Base-by-base conservation (phyloP, 2,329 filamentous ascomycete genomes). In the Knoxdaviesia capensis region DNA sequence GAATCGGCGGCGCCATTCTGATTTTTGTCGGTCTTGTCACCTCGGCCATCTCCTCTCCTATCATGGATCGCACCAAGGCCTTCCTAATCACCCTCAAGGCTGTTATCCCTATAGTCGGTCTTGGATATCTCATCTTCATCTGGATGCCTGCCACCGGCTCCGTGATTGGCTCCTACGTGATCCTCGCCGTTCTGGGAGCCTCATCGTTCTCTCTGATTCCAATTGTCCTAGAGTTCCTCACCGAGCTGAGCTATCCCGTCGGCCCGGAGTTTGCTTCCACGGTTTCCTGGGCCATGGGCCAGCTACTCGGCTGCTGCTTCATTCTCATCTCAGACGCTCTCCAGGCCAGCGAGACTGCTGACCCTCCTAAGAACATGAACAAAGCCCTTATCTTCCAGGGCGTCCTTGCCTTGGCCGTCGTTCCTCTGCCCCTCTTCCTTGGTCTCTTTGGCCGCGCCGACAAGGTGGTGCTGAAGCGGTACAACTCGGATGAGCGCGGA, bases 1-100 rank as follows among this genome's bases (percentile, higher is more conserved):
- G 90, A 33, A 87, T 96, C 52, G 85, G 79, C 7, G 90, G 90
- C 48, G 90, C 82, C 1, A 59, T 96, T 6, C 70, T 96, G 33
- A 96, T 96, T 54, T 68, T 94, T 39, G 82, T 90, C 42, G 90
- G 90, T 6, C 74, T 98, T 1, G 66, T 92, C 38, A 59, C 71
- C 5, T 71, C 85, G 0, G 90, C 85, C 9, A 65, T 93, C 46
- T 68, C 75, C 1, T 83, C 79, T 0, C 88, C 88, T 0, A 66
- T 94, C 49, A 73, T 93, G 47, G 90, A 96, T 61, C 74, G 79
- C 41, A 87, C 77, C 43, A 92, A 94, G 58, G 65, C 71, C 30
- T 93, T 87, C 53, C 63, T 94, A 0, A 55, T 71, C 4, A 72
- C 77, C 29, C 76, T 92, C 57, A 84, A 83, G 52, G 48, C 79